phyloP scores from a whole-genome alignment of 1,284 basidiomycete genomes.

The Puccinia triticina region DNA sequence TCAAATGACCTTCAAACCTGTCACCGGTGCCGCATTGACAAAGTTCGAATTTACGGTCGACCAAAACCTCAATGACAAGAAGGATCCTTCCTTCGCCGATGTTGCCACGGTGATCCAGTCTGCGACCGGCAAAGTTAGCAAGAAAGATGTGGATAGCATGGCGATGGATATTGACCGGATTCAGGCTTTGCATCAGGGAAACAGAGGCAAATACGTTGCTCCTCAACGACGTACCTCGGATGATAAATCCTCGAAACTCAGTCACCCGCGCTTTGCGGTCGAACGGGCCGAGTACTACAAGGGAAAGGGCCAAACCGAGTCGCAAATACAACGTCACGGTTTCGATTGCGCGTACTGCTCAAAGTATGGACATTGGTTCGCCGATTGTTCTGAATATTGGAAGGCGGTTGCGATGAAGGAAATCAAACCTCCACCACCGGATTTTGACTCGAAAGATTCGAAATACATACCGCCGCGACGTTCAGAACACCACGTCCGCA shows the following conservation, averaged over 20 bases:
- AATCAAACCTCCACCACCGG: too few species aligned
- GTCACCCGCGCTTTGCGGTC: conserved; percentile 58
- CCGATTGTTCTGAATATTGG: too few species aligned
- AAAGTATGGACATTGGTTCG: too few species aligned
- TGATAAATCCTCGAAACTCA: too few species aligned
- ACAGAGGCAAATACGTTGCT: too few species aligned
- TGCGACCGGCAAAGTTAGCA: neutral
- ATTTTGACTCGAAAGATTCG: too few species aligned
- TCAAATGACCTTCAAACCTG: neutral
- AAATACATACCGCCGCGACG: neutral
- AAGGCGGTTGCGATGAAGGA: too few species aligned
- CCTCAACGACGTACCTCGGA: conserved; percentile 40
- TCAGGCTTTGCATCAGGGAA: neutral
- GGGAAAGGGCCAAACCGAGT: neutral
- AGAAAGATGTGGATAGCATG: neutral
- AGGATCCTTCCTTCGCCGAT: neutral
- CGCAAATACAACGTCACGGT: neutral
- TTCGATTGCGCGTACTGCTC: too few species aligned
- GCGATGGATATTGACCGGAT: neutral
- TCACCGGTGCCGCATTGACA: neutral
- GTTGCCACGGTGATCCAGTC: neutral
- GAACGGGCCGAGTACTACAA: neutral
- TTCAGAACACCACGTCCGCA: neutral
- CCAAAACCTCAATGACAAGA: neutral
- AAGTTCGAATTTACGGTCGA: conserved; percentile 8